These are phyloP conservation scores for Lophiostoma macrostomum DNA, from an alignment of 495 filamentous ascomycete species.

Conservation along the genomic window DNA sequence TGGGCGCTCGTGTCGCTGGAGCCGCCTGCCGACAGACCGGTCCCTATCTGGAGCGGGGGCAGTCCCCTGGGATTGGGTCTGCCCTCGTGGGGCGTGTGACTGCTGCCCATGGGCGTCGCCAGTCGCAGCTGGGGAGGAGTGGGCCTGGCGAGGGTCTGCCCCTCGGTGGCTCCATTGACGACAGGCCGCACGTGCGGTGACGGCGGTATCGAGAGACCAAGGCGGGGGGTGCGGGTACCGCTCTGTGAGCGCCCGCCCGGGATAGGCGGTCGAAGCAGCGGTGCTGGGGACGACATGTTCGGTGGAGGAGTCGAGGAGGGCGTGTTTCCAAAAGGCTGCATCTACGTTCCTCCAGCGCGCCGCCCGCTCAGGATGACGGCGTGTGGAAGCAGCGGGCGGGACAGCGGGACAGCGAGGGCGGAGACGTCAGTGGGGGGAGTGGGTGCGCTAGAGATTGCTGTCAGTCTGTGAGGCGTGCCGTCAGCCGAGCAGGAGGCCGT, in stretches of 20 bases:
- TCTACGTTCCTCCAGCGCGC: constrained; percentile 12
- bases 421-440: constrained; percentile 4
- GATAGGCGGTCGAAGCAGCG: constrained; percentile 79
- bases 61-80: constrained; percentile 49
- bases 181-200: constrained; percentile 76
- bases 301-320: background rate
- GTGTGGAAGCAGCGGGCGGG: background rate
- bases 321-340: constrained; percentile 12
- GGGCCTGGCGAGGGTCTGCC: constrained; percentile 31
- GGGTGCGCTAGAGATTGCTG: no score
- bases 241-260: constrained; percentile 65
- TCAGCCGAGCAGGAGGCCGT: no score
- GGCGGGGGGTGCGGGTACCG: constrained; percentile 66
- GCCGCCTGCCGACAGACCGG: constrained; percentile 49
- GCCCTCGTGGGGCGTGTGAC: constrained; percentile 59
- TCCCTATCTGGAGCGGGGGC: constrained; percentile 49
- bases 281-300: constrained; percentile 74
- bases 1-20: constrained; percentile 73
- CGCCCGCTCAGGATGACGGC: constrained; percentile 2
- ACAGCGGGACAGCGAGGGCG: constrained; percentile 1
- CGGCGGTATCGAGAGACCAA: constrained; percentile 83
- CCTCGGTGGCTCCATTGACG: constrained; percentile 35
- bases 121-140: constrained; percentile 70
- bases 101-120: constrained; percentile 75
- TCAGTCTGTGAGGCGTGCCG: no score